These are phyloP conservation scores for Ilex asprella DNA, from an alignment of 257 asterid species.

Conservation along the genomic window DNA sequence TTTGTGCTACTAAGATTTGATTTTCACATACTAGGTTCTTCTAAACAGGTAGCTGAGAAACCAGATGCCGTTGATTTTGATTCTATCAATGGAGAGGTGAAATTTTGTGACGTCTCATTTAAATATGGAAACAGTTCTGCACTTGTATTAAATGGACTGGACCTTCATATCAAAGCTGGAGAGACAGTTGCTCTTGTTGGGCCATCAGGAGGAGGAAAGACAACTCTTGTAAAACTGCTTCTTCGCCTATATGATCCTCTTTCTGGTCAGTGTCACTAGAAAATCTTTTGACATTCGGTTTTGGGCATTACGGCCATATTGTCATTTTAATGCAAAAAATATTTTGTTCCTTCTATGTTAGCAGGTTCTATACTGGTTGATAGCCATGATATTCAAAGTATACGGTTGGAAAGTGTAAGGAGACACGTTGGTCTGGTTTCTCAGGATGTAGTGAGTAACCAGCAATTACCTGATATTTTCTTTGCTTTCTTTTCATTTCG, in stretches of 20 bases:
- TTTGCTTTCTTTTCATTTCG: conserved; percentile 3
- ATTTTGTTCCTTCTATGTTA: conserved; percentile 11
- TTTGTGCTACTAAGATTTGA: neutral
- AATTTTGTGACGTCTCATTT: conserved; percentile 56
- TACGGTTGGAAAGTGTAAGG: conserved; percentile 64
- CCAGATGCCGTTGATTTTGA: conserved; percentile 60
- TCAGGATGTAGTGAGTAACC: conserved; percentile 70
- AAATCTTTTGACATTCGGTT: conserved; percentile 1
- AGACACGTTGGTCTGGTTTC: conserved; percentile 79
- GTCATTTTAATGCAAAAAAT: conserved; percentile 6
- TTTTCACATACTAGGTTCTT: neutral
- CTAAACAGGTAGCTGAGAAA: conserved; percentile 50
- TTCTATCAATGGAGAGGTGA: conserved; percentile 60
- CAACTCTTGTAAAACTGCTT: conserved; percentile 82
- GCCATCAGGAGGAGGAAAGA: conserved; percentile 98
- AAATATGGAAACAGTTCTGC: conserved; percentile 46
- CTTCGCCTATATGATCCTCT: conserved; percentile 88
- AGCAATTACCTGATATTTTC: neutral
- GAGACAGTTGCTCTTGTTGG: conserved; percentile 90
- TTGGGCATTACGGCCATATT: conserved; percentile 4
- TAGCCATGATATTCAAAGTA: conserved; percentile 51
- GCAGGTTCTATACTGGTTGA: conserved; percentile 67
- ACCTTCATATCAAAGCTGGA: conserved; percentile 76
- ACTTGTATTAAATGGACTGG: conserved; percentile 43
- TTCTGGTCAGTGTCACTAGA: conserved; percentile 36